Conservation (phyloP, 331 rosid species). For the Phaseolus coccineus region DNA sequence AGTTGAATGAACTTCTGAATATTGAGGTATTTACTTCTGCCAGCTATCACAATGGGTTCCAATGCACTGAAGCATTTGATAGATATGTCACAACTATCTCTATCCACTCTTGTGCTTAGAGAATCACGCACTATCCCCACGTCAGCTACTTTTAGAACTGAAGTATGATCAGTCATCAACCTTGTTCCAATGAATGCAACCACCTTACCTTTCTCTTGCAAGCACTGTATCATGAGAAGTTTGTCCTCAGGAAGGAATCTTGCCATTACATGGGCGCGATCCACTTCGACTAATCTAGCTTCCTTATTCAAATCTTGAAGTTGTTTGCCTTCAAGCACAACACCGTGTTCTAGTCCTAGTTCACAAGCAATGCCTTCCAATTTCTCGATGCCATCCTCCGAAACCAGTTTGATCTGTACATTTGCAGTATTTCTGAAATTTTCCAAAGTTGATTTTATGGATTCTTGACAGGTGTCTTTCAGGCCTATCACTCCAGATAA, state of each 20-base stretch:
- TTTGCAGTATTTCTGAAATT: constrained; percentile 42
- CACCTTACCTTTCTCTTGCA: constrained; percentile 50
- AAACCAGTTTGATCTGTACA: constrained; percentile 55
- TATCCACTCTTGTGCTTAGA: constrained; percentile 36
- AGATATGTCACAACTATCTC: constrained; percentile 41
- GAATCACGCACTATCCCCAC: constrained; percentile 48
- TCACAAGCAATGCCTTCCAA: constrained; percentile 52
- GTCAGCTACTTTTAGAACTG: constrained; percentile 59
- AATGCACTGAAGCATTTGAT: constrained; percentile 41
- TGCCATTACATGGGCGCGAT: constrained; percentile 54
- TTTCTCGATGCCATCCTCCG: constrained; percentile 57
- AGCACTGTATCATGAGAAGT: constrained; percentile 51
- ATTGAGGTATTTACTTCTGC: constrained; percentile 56
- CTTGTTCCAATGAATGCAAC: constrained; percentile 70
- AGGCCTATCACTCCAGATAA: constrained; percentile 69
- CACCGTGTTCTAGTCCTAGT: constrained; percentile 45
- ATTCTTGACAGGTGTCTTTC: constrained; percentile 40
- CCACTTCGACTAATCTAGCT: constrained; percentile 40
- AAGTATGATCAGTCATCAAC: constrained; percentile 41
- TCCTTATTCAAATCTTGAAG: constrained; percentile 35
- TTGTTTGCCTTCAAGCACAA: constrained; percentile 47
- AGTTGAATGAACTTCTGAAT: constrained; percentile 69
- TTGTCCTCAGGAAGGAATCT: constrained; percentile 56
- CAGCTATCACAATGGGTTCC: constrained; percentile 38
- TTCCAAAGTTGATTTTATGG: constrained; percentile 45